These are phyloP conservation scores for Metschnikowia borealis DNA, from an alignment of 805 yeast species.

Conservation along the genomic window DNA sequence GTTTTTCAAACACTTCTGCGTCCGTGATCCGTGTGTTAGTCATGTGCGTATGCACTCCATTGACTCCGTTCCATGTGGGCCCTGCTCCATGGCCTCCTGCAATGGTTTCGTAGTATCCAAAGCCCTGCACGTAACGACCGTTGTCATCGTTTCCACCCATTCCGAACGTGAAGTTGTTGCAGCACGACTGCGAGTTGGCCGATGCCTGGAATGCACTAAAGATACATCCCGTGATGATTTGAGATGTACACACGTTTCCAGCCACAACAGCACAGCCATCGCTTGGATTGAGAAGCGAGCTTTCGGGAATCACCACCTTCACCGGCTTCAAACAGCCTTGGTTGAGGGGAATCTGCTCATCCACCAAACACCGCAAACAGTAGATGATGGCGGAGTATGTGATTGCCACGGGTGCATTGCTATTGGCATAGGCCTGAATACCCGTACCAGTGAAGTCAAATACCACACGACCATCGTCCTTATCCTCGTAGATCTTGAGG, in stretches of 20 bases:
- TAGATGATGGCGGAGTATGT: conserved; percentile 86
- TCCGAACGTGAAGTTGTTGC: conserved; percentile 93
- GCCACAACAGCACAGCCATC: conserved; percentile 86
- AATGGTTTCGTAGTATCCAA: conserved; percentile 21
- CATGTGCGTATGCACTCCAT: conserved; percentile 19
- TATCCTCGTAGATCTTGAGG: conserved; percentile 46
- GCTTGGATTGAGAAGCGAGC: conserved; percentile 59
- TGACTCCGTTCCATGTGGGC: conserved; percentile 18
- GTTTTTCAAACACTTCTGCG: conserved; percentile 19
- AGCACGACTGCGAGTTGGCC: conserved; percentile 95
- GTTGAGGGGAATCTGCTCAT: conserved; percentile 85
- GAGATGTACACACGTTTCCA: conserved; percentile 93
- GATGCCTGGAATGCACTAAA: conserved; percentile 81
- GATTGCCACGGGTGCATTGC: conserved; percentile 91
- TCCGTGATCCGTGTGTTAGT: conserved; percentile 21
- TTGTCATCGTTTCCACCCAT: conserved; percentile 49
- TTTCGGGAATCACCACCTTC: conserved; percentile 43
- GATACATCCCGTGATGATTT: conserved; percentile 85
- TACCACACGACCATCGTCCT: conserved; percentile 53
- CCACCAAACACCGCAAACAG: conserved; percentile 78
- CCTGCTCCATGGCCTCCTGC: conserved; percentile 21
- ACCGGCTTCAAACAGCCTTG: conserved; percentile 89
- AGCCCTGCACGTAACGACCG: conserved; percentile 29
- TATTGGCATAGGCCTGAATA: conserved; percentile 81
- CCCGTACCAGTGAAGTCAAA: conserved; percentile 88